Evolutionary conservation across 768 basidiomycete genomes (phyloP).

Genomic region (Xerocomellus amylosporus): DNA sequence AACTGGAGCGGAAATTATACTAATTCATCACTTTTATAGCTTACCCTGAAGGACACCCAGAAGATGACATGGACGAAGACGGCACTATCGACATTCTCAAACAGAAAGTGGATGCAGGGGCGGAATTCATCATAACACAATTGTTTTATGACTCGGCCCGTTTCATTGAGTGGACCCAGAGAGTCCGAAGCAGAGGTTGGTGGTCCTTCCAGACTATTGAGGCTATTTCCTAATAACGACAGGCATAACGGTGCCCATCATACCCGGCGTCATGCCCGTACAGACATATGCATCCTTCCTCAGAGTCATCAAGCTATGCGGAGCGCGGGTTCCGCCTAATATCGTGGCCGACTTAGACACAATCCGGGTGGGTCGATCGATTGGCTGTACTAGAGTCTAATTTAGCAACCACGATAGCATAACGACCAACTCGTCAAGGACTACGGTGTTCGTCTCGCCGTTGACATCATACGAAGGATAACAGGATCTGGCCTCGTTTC

Average conservation of each 20-base stretch:
- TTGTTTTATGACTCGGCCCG: slow-evolving; percentile 94
- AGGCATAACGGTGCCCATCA: slow-evolving; percentile 89
- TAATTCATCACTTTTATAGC: slow-evolving; percentile 42
- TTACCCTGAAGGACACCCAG: slow-evolving; percentile 89
- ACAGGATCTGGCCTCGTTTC: slow-evolving; percentile 53
- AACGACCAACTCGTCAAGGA: slow-evolving; percentile 94
- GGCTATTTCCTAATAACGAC: slow-evolving; percentile 9
- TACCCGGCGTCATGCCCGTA: slow-evolving; percentile 97
- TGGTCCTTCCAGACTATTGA: background rate
- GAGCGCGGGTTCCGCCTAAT: slow-evolving; percentile 66
- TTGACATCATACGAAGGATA: slow-evolving; percentile 68
- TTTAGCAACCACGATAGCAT: slow-evolving; percentile 46
- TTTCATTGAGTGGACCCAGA: slow-evolving; percentile 76
- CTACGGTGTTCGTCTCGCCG: slow-evolving; percentile 85
- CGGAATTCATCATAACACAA: slow-evolving; percentile 94
- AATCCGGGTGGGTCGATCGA: slow-evolving; percentile 59
- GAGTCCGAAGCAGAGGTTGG: slow-evolving; percentile 70
- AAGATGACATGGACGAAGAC: slow-evolving; percentile 55
- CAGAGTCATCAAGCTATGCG: slow-evolving; percentile 86
- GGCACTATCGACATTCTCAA: slow-evolving; percentile 68
- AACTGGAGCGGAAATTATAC: background rate
- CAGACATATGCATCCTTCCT: slow-evolving; percentile 94
- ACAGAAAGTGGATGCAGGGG: slow-evolving; percentile 89
- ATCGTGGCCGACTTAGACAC: slow-evolving; percentile 66
- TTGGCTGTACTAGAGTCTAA: background rate